These are phyloP conservation scores for Cryphonectria naterciae DNA, from an alignment of 2,329 filamentous ascomycete species.

Conservation along the genomic window DNA sequence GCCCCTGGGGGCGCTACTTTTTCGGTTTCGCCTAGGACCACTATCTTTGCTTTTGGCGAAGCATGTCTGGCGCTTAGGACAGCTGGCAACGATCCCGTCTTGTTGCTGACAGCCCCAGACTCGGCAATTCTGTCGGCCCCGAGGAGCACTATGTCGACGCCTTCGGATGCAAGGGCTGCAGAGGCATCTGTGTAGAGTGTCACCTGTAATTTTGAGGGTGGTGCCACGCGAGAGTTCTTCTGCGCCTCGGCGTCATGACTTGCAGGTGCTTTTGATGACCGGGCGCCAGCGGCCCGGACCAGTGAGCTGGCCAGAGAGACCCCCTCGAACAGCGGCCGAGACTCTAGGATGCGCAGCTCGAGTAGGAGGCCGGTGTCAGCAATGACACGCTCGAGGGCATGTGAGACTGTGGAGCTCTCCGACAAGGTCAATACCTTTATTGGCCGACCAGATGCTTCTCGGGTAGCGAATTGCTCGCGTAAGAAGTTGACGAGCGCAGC, in stretches of 20 bases:
- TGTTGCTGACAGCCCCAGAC: constrained; percentile 66
- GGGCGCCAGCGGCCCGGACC: constrained; percentile 33
- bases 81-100: constrained; percentile 65
- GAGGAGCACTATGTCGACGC: constrained; percentile 62
- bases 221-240: constrained; percentile 12
- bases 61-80: constrained; percentile 58
- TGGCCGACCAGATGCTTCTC: constrained; percentile 30
- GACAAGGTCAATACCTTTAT: constrained; percentile 64
- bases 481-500: constrained; percentile 43
- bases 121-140: constrained; percentile 66
- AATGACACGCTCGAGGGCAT: constrained; percentile 50
- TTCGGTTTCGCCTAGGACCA: constrained; percentile 63
- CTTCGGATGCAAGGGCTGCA: constrained; percentile 54
- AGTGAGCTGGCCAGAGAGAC: constrained; percentile 57
- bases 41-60: constrained; percentile 49
- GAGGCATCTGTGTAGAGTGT: constrained; percentile 64
- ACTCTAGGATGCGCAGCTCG: constrained; percentile 66
- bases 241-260: neutral
- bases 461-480: constrained; percentile 37
- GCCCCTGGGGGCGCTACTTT: constrained; percentile 59
- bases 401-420: constrained; percentile 63
- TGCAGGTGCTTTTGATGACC: constrained; percentile 23
- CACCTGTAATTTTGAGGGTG: constrained; percentile 41
- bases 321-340: constrained; percentile 69
- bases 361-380: constrained; percentile 43